Evolutionary conservation across 306 rosid species (phyloP), one percentile per base, ranked within the genome.

Genomic region (Rosa multiflora): DNA sequence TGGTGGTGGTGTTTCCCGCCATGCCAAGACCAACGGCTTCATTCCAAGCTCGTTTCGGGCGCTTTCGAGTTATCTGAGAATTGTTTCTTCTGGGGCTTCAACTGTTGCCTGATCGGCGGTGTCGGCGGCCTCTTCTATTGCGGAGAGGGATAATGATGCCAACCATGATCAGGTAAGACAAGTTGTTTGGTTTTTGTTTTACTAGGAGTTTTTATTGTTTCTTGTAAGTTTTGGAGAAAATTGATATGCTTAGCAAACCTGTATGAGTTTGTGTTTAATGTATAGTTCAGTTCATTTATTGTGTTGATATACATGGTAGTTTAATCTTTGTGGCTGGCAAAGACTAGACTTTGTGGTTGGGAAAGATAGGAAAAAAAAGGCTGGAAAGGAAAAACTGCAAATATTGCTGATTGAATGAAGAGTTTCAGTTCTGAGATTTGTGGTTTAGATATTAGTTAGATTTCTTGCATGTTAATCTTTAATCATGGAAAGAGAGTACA

Each of bases 21-120:
- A 85, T 1, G 90, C 86, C 7, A 90, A 84, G 82, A 76, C 91
- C 78, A 91, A 86, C 40, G 93, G 91, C 58, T 89, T 93, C 75
- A 76, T 96, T 82, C 97, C 99, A 7, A 90, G 83, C 85, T 91
- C 98, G 3, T 85, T 96, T 71, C 94, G 97, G 12, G 92, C 99
- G 23, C 56, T 96, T 67, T 96, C 99, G 17, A 89, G 96, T 78
- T 96, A 93, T 85, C 78, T 91, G 77, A 93, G 87, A 77, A 90
- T 93, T 15, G 99, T 96, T 42, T 93, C 99, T 3, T 88, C 96
- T 0, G 96, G 99, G 68, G 99, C 99, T 77, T 96, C 99, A 3
- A 93, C 93, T 3, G 99, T 96, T 51, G 99, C 98, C 0, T 85
- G 97, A 40, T 93, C 99, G 17, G 98, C 99, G 13, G 98, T 96